phyloP scores from a whole-genome alignment of 1,284 basidiomycete genomes.

The Pseudozyma sp. region DNA sequence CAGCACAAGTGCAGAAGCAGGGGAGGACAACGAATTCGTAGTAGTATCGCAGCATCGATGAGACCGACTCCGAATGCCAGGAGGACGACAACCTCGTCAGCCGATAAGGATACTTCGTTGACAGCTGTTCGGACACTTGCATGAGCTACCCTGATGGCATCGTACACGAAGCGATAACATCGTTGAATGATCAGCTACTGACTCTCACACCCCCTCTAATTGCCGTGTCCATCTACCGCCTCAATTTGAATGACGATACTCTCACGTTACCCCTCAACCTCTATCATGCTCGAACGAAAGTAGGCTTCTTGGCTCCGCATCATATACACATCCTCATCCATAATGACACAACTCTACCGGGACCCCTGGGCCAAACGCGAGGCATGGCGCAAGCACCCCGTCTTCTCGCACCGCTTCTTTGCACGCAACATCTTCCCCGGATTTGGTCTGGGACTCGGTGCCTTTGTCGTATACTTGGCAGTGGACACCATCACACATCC shows the following conservation, averaged over 20 bases:
- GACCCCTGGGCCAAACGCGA: slow-evolving; percentile 68
- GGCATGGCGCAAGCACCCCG: slow-evolving; percentile 68
- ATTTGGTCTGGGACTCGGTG: slow-evolving; percentile 60
- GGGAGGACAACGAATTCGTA: background rate
- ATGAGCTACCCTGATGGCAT: too few relatives aligned
- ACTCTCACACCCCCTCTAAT: background rate
- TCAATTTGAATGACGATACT: too few relatives aligned
- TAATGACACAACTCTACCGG: slow-evolving; percentile 61
- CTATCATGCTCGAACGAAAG: background rate
- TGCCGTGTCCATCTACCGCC: too few relatives aligned
- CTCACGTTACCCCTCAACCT: background rate
- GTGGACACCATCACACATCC: slow-evolving; percentile 61
- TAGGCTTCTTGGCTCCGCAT: background rate
- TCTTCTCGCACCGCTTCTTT: slow-evolving; percentile 66
- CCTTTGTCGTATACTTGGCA: slow-evolving; percentile 59
- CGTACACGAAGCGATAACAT: too few relatives aligned
- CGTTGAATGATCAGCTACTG: background rate
- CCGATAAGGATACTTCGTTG: too few relatives aligned
- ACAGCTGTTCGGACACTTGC: too few relatives aligned
- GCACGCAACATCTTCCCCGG: slow-evolving; percentile 67
- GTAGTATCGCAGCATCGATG: too few relatives aligned
- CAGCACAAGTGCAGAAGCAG: background rate
- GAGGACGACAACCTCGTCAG: too few relatives aligned
- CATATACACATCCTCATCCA: slow-evolving; percentile 3
- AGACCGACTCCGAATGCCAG: too few relatives aligned